These are phyloP conservation scores for Mycena maculata DNA, from an alignment of 768 basidiomycete genomes.

Conservation along the genomic window DNA sequence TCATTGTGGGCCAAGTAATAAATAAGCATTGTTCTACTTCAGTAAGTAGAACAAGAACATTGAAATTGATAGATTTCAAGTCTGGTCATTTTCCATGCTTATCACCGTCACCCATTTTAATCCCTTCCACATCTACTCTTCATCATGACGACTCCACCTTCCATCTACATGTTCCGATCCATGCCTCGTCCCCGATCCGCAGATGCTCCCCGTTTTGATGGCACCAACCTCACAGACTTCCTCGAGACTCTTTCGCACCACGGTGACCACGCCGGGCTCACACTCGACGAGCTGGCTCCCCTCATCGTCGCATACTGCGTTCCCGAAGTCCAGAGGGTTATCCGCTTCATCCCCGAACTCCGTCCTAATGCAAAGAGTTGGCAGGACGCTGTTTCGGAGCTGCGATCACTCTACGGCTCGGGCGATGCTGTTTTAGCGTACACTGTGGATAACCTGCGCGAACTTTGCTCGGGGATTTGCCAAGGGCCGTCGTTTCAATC, in stretches of 20 bases:
- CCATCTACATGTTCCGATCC: not conserved
- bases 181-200: not conserved
- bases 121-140: no score
- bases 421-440: not conserved
- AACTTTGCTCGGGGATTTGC: not conserved
- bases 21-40: no score
- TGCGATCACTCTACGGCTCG: not conserved
- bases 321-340: not conserved
- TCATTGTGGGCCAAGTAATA: no score
- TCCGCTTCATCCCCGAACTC: not conserved
- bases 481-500: not conserved
- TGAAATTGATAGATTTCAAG: no score
- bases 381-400: constrained; percentile 1
- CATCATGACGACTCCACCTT: not conserved
- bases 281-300: not conserved
- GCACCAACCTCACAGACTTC: not conserved
- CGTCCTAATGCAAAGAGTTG: constrained; percentile 2
- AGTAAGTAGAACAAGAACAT: no score
- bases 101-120: no score
- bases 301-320: not conserved
- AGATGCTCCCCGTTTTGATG: not conserved
- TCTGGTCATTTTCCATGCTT: no score
- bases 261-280: not conserved
- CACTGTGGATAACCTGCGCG: not conserved
- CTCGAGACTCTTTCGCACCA: not conserved